A percentile compares a stretch with the other conserved stretches of the same genome.
phyloP scores from a whole-genome alignment of 2,329 filamentous ascomycete genomes.

The Nigrospora oryzae region DNA sequence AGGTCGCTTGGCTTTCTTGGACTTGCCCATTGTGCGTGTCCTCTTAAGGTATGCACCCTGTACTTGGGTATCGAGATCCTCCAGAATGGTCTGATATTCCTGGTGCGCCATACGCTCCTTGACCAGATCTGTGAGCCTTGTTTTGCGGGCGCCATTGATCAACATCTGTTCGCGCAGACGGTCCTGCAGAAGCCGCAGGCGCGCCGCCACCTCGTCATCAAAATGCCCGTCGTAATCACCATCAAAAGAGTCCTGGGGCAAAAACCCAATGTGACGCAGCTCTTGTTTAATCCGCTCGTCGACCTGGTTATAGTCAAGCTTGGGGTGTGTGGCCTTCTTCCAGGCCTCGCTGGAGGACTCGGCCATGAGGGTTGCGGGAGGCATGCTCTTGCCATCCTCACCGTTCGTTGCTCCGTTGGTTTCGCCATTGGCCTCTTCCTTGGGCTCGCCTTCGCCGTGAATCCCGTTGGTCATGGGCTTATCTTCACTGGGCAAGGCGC shows the following conservation, averaged over 20 bases:
- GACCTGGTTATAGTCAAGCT: slow-evolving; percentile 76
- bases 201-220: slow-evolving; percentile 89
- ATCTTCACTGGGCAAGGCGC: slow-evolving; percentile 46
- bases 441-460: slow-evolving; percentile 32
- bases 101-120: slow-evolving; percentile 92
- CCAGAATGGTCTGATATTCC: slow-evolving; percentile 92
- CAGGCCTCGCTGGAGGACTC: slow-evolving; percentile 69
- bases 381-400: slow-evolving; percentile 33
- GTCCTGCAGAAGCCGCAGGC: slow-evolving; percentile 75
- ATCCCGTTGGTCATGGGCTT: slow-evolving; percentile 43
- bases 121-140: slow-evolving; percentile 76
- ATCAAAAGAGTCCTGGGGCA: slow-evolving; percentile 54
- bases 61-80: slow-evolving; percentile 91
- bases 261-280: slow-evolving; percentile 80
- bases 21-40: slow-evolving; percentile 88
- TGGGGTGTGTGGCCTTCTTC: slow-evolving; percentile 67
- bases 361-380: slow-evolving; percentile 71
- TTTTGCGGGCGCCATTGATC: slow-evolving; percentile 83
- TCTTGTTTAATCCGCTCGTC: slow-evolving; percentile 91
- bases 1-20: slow-evolving; percentile 78
- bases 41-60: slow-evolving; percentile 94
- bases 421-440: slow-evolving; percentile 47
- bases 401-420: slow-evolving; percentile 26
- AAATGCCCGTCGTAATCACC: slow-evolving; percentile 83
- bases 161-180: slow-evolving; percentile 77